Conservation (phyloP, 805 yeast species). For the Lipomyces spencermartinsiae region DNA sequence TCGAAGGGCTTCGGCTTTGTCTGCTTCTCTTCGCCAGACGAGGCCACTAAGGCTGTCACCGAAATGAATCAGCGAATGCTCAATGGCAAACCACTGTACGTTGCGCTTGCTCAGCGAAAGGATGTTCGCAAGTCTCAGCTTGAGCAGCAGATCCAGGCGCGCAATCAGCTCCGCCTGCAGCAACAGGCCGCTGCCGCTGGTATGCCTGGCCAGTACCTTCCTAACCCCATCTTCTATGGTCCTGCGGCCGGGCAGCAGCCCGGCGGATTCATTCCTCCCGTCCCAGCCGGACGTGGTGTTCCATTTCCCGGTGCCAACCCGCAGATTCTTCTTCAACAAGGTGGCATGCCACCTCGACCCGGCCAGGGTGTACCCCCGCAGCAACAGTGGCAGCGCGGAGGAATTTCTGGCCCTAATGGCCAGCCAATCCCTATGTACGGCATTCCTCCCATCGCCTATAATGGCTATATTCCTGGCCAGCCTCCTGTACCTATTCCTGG, state of each 20-base stretch:
- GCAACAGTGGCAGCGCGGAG: conserved; percentile 61
- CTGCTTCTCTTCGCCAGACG: conserved; percentile 96
- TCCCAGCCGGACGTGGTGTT: conserved; percentile 68
- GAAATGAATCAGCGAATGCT: conserved; percentile 98
- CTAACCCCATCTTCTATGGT: conserved; percentile 78
- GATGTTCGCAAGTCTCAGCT: conserved; percentile 96
- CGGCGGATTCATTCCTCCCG: conserved; percentile 82
- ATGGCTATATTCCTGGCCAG: conserved; percentile 53
- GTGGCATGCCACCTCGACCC: conserved; percentile 45
- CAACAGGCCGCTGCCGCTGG: conserved; percentile 85
- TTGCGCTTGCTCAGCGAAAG: conserved; percentile 98
- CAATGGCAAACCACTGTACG: conserved; percentile 94
- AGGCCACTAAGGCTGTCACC: conserved; percentile 96
- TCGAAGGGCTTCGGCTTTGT: conserved; percentile 99
- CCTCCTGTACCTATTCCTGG: conserved; percentile 52
- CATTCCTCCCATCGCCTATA: conserved; percentile 75
- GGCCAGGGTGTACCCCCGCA: conserved; percentile 46
- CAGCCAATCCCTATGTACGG: conserved; percentile 84
- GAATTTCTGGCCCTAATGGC: conserved; percentile 77
- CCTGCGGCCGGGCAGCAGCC: conserved; percentile 57
- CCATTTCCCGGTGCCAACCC: conserved; percentile 50
- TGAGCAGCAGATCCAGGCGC: conserved; percentile 96
- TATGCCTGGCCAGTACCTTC: conserved; percentile 83
- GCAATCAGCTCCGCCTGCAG: conserved; percentile 98
- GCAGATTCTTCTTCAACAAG: conserved; percentile 48